phyloP scores from a whole-genome alignment of 1,139 yeast genomes.

The Kurtzmaniella quercitrusa region DNA sequence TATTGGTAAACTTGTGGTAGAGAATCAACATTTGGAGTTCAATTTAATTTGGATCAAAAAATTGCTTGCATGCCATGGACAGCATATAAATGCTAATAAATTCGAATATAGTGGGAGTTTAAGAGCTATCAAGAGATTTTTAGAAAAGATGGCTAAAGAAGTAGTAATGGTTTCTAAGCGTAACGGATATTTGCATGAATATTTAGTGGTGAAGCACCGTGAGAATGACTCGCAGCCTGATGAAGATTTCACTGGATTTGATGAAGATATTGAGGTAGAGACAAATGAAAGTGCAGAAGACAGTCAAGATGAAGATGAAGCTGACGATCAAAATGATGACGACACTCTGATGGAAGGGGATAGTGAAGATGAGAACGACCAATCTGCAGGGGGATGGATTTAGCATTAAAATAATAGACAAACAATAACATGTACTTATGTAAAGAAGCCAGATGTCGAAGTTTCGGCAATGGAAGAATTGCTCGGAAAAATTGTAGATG shows the following conservation, averaged over 20 bases:
- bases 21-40: conserved; percentile 84
- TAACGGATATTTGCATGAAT: conserved; percentile 50
- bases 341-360: conserved; percentile 15
- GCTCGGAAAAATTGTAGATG: background rate
- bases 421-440: background rate
- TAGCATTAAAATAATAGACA: background rate
- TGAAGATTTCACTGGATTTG: conserved; percentile 8
- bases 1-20: conserved; percentile 65
- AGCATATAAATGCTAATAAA: conserved; percentile 59
- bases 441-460: background rate
- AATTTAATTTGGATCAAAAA: conserved; percentile 76
- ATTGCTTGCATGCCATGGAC: conserved; percentile 71
- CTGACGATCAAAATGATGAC: conserved; percentile 14
- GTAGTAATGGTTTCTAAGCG: conserved; percentile 52
- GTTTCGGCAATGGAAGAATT: background rate
- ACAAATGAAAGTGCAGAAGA: conserved; percentile 15
- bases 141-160: conserved; percentile 73
- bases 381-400: conserved; percentile 2
- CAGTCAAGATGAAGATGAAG: conserved; percentile 16
- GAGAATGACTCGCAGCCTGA: conserved; percentile 13
- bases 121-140: conserved; percentile 70
- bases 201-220: conserved; percentile 24
- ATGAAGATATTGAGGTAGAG: conserved; percentile 14
- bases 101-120: conserved; percentile 63
- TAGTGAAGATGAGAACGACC: conserved; percentile 10